Evolutionary conservation across 1,139 yeast genomes (phyloP).

Genomic region (Nadsonia commutata): DNA sequence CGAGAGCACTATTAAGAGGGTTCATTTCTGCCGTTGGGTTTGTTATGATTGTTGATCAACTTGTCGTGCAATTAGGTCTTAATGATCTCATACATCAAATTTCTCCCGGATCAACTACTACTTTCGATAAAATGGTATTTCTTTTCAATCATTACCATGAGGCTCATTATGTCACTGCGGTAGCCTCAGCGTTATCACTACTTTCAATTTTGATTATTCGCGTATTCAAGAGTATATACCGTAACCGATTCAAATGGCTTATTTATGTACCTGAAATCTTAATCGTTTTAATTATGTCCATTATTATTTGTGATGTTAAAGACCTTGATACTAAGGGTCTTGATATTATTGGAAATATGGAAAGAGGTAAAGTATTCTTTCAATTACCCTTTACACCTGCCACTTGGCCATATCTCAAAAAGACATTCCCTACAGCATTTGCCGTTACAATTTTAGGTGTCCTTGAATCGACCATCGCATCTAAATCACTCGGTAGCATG

Average conservation of each 20-base stretch:
- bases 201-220: conserved; percentile 19
- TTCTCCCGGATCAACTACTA: conserved; percentile 55
- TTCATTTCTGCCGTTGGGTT: conserved; percentile 89
- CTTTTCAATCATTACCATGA: conserved; percentile 30
- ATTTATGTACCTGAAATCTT: conserved; percentile 73
- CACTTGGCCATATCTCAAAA: conserved; percentile 22
- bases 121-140: conserved; percentile 55
- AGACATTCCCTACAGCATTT: conserved; percentile 31
- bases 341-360: conserved; percentile 54
- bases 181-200: conserved; percentile 21
- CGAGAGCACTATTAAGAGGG: conserved; percentile 72
- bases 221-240: conserved; percentile 12
- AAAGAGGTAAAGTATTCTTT: conserved; percentile 30
- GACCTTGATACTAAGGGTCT: conserved; percentile 49
- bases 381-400: conserved; percentile 33
- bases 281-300: conserved; percentile 50
- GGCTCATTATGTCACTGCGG: conserved; percentile 21
- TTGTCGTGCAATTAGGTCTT: conserved; percentile 60
- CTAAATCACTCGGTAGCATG: conserved; percentile 34
- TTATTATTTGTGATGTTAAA: conserved; percentile 38
- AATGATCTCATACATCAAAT: conserved; percentile 24
- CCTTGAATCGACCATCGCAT: conserved; percentile 88
- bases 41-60: conserved; percentile 72
- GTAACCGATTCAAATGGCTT: conserved; percentile 13
- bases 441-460: conserved; percentile 81